Evolutionary conservation across 805 yeast species (phyloP).

Genomic region (Metschnikowia santaceciliae): DNA sequence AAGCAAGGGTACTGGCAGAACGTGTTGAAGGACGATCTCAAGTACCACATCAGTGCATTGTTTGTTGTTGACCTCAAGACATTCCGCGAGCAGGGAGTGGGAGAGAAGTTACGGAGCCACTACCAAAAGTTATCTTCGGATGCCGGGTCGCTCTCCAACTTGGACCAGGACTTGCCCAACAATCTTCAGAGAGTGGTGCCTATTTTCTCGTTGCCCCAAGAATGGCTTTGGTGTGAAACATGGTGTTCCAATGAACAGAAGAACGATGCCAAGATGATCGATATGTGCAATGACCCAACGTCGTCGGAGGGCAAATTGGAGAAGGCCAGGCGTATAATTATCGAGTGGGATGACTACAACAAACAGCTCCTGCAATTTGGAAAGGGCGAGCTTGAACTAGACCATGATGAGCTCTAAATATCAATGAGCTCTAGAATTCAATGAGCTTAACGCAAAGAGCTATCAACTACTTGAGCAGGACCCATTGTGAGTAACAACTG

Average conservation of each 20-base stretch:
- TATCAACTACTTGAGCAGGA: too few relatives aligned
- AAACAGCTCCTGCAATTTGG: constrained; percentile 36
- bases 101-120: constrained; percentile 76
- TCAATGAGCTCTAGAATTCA: too few relatives aligned
- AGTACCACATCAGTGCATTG: constrained; percentile 80
- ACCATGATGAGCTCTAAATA: constrained; percentile 7
- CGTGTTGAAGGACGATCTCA: constrained; percentile 51
- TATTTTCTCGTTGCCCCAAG: constrained; percentile 70
- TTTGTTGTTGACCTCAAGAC: constrained; percentile 72
- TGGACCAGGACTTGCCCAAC: constrained; percentile 94
- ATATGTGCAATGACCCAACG: constrained; percentile 78
- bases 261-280: constrained; percentile 68
- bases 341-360: constrained; percentile 74
- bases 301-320: constrained; percentile 77
- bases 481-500: too few relatives aligned
- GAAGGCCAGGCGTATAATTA: constrained; percentile 68
- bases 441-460: too few relatives aligned
- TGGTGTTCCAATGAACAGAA: constrained; percentile 75
- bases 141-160: constrained; percentile 70
- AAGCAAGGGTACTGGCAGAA: constrained; percentile 86
- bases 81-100: constrained; percentile 66
- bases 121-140: constrained; percentile 81
- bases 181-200: constrained; percentile 66
- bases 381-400: constrained; percentile 4
- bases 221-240: constrained; percentile 93